A percentile compares a stretch with the other conserved stretches of the same genome.
phyloP scores from a whole-genome alignment of 176 grass and related monocot genomes.

The Phyllostachys edulis region DNA sequence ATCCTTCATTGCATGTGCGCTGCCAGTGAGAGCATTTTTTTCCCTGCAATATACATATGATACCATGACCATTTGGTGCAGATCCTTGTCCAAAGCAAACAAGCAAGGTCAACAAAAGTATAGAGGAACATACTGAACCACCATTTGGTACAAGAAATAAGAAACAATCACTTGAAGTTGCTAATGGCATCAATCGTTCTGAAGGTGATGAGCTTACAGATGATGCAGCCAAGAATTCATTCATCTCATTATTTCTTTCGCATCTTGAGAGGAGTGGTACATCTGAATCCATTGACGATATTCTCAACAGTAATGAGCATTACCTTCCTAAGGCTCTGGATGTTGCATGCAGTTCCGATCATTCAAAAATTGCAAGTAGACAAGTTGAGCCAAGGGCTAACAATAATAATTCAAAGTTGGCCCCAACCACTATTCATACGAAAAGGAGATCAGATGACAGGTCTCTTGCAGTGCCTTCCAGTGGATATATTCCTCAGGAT shows the following conservation, averaged over 20 bases:
- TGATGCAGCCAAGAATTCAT: slow-evolving; percentile 72
- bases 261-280: slow-evolving; percentile 85
- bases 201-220: slow-evolving; percentile 35
- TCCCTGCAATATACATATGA: slow-evolving; percentile 35
- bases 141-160: slow-evolving; percentile 34
- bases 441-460: slow-evolving; percentile 35
- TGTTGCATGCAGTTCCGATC: slow-evolving; percentile 44
- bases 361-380: slow-evolving; percentile 33
- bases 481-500: slow-evolving; percentile 28
- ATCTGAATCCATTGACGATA: slow-evolving; percentile 51
- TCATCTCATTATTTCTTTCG: slow-evolving; percentile 95
- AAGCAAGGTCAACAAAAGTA: slow-evolving; percentile 45
- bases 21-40: slow-evolving; percentile 3
- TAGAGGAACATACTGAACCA: slow-evolving; percentile 28
- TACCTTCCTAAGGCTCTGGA: slow-evolving; percentile 48
- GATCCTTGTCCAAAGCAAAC: slow-evolving; percentile 51
- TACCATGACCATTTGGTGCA: slow-evolving; percentile 37
- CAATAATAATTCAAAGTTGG: slow-evolving; percentile 32
- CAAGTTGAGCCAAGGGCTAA: slow-evolving; percentile 31
- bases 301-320: slow-evolving; percentile 67
- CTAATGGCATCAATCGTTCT: slow-evolving; percentile 37
- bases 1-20: slow-evolving; percentile 19
- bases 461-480: slow-evolving; percentile 29
- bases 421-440: slow-evolving; percentile 18
- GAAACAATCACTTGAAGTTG: slow-evolving; percentile 35